Evolutionary conservation across 768 basidiomycete species (phyloP), one percentile per base, ranked within the genome.

Genomic region (Russula brevipes): DNA sequence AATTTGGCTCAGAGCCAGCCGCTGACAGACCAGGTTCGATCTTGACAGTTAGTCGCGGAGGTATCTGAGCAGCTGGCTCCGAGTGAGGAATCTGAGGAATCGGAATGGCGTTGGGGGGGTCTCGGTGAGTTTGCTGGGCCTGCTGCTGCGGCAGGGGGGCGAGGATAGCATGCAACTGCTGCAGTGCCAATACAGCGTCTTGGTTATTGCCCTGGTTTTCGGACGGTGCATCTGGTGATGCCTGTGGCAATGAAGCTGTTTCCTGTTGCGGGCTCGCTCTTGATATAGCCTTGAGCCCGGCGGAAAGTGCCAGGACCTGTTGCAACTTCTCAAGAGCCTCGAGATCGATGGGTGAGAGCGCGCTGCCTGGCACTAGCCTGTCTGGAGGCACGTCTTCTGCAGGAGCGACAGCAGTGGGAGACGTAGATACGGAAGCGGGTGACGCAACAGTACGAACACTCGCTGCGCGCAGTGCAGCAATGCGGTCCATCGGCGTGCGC

Each of bases 291-390:
- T 35, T 59, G 1, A 63, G 44, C 14, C 62, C 62, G 0, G 62
- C 57, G 2, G 62, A 59, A 33, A 49, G 19, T 5, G 62, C 35
- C 36, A 63, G 19, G 19, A 63, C 14, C 30, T 59, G 56, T 46
- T 63, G 62, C 38, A 63, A 41, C 44, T 58, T 63, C 0, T 63
- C 61, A 38, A 63, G 57, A 19, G 56, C 39, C 3, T 63, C 62
- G 16, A 63, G 30, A 11, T 63, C 45, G 31, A 63, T 59, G 31
- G 62, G 62, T 2, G 57, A 45, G 12, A 19, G 14, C 11, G 51
- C 46, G 45, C 35, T 63, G 14, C 62, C 62, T 16, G 31, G 36
- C 5, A 14, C 35, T 19, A 36, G 51, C 44, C 38, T 14, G 8
- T 47, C 57, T 1, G 61, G 42, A 10, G 39, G 30, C 7, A 35